Base-by-base conservation (phyloP, 352 stramenopile genomes). In the Globisporangium cederbergense region DNA sequence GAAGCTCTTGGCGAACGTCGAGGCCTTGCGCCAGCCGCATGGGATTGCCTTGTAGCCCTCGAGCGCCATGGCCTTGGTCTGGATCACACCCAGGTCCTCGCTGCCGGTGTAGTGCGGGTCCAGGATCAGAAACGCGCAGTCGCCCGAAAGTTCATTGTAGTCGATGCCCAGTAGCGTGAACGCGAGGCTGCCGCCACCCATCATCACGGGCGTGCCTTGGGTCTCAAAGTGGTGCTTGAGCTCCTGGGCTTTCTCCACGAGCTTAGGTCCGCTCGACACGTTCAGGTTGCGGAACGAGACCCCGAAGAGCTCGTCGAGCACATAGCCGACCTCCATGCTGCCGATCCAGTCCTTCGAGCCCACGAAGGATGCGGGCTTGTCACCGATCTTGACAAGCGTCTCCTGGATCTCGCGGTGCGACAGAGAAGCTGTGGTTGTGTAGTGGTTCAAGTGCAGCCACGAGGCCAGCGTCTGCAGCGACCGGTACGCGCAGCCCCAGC, bases 401-500 rank as follows among this genome's bases (percentile, higher is more conserved):
- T 82, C 65, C 62, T 96, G 86, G 68, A 96, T 95, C 51, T 93
- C 73, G 11, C 64, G 59, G 61, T 94, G 83, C n/a, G 67, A 83
- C 9, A 85, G 75, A 36, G 77, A 71, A 0, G 50, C 47, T 25
- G 76, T 64, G 32, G 74, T 22, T 4, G 77, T 87, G 62, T 88
- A 91, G 57, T 89, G 77, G 53, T 91, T 88, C 4, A 89, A 60
- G 43, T 77, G 70, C 45, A 95, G 74, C 82, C 86, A 97, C 3
- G 88, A 96, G 40, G 89, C 68, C 18, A 96, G 67, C 36, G 85
- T 96, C 65, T 97, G 89, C 38, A 97, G 69, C 50, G 84, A 94
- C 4, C 88, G 76, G 59, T 97, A 97, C 28, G 89, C 88, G 53
- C 89, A 97, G 49, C 89, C 89, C 89, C 89, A 97, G 46, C 88